Evolutionary conservation across 768 basidiomycete genomes (phyloP), one percentile per base, ranked within the genome.

Genomic region (Daedaleopsis nitida): DNA sequence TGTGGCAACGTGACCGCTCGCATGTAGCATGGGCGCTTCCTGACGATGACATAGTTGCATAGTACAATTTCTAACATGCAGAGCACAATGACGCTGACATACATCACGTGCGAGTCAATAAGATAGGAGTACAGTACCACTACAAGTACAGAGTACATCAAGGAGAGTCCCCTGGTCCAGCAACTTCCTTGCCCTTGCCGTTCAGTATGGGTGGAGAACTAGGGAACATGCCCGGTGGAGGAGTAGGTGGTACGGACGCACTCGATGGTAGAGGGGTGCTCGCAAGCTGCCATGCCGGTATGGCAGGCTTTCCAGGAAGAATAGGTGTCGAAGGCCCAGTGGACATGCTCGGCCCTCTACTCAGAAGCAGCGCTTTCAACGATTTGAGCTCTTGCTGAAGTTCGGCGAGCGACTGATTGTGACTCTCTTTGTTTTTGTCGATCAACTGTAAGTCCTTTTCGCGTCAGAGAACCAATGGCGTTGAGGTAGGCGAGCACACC

Each of bases 381-480:
- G 96, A 98, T 70, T 95, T 94, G 68, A 98, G 83, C 71, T 98
- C 96, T 66, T 94, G 88, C 68, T 97, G 95, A 13, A 98, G 80
- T 67, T 98, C 96, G 55, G 82, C 76, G 14, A 98, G 80, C 1
- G 94, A 92, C 61, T 89, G 86, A 21, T 85, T 83, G 74, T 97
- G 94, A 14, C 84, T 82, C 57, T 93, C 89, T 72, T 94, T 92
- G 71, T 89, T 92, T 77, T 92, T 95, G 58, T 97, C 93, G 55
- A 97, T 89, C 91, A 98, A 92, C 96, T 98, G 14, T 50, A 59
- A 21, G n/a, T 10, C 9, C 10, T 14, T 2, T 45, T n/a, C 44
- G 27, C 27, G 3, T 7, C 3, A 32, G 27, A 32, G 27, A 32
- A 32, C 27, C 27, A 32, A 3, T 3, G 27, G 3, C 27, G 3